These are phyloP conservation scores for Neoscytalidium dimidiatum DNA, from an alignment of 2,329 filamentous ascomycete genomes.

Conservation along the genomic window DNA sequence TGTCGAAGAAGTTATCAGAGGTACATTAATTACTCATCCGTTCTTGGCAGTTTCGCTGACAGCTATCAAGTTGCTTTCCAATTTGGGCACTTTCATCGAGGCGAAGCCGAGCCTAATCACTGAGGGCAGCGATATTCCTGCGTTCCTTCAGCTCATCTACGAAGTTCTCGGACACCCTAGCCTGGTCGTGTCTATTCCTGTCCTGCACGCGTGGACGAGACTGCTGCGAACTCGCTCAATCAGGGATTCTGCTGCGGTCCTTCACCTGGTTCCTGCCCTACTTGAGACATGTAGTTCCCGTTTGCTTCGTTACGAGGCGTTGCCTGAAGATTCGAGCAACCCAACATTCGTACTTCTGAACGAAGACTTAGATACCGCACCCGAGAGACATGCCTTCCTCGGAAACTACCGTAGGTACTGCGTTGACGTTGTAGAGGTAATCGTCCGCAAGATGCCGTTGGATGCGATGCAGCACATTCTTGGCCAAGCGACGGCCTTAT, in stretches of 20 bases:
- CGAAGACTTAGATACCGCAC: slow-evolving; percentile 93
- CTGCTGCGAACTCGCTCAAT: slow-evolving; percentile 73
- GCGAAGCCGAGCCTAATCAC: slow-evolving; percentile 71
- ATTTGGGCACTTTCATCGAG: slow-evolving; percentile 81
- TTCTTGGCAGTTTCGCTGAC: background rate
- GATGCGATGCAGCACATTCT: slow-evolving; percentile 89
- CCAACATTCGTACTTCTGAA: slow-evolving; percentile 78
- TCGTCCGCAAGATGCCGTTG: slow-evolving; percentile 77
- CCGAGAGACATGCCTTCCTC: slow-evolving; percentile 91
- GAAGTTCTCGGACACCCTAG: slow-evolving; percentile 81
- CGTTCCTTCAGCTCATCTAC: slow-evolving; percentile 78
- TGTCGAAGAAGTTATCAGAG: slow-evolving; percentile 93
- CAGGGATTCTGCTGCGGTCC: slow-evolving; percentile 63
- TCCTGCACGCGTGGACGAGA: slow-evolving; percentile 86
- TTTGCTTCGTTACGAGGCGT: slow-evolving; percentile 81
- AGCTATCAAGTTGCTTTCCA: slow-evolving; percentile 70
- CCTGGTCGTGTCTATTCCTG: slow-evolving; percentile 88
- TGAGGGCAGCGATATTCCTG: slow-evolving; percentile 65
- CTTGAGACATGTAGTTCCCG: slow-evolving; percentile 81
- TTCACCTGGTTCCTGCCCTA: slow-evolving; percentile 68
- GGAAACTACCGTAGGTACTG: slow-evolving; percentile 95
- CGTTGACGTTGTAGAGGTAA: slow-evolving; percentile 80
- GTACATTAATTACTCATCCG: slow-evolving; percentile 49
- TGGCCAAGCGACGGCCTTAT: slow-evolving; percentile 70
- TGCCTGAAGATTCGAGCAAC: slow-evolving; percentile 80